Base-by-base conservation (phyloP, 2,329 filamentous ascomycete species). In the Penicillium sp. region DNA sequence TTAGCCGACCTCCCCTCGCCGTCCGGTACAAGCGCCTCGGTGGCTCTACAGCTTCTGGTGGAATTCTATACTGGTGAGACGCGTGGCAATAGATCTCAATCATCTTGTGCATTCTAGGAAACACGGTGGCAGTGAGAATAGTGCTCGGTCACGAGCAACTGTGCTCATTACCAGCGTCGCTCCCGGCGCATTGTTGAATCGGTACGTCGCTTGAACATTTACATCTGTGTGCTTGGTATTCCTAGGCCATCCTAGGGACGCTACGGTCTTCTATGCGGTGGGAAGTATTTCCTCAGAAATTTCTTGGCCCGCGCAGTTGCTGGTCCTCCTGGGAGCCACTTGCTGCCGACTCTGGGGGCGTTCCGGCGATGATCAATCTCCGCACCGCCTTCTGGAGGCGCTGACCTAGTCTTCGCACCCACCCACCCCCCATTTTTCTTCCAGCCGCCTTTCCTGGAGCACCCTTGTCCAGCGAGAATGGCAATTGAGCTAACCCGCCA, bases 371-470 rank as follows among this genome's bases (percentile, higher is more conserved):
- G 59, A 61, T 63, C 61, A 64, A 62, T 64, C 62, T 65, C 62
- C 61, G 62, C 62, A 64, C 62, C 61, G 62, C 61, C 62, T 64
- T 63, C 59, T 53, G 49, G 44, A 48, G 53, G 50, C 53, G 49
- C 40, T 48, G 34, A 46, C 45, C 47, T 46, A 47, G 53, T 48
- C 38, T 44, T 48, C 25, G 40, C 51, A 50, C 51, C 46, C 48
- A 48, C 45, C 42, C 27, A 36, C 43, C n/a, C n/a, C n/a, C 43
- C 41, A 33, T 50, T 39, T 41, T 43, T 40, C 49, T 39, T 47
- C 44, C 41, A 46, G 41, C 41, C 39, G 18, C 39, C 21, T 27
- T 42, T 37, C 32, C 16, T 34, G 18, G 25, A 28, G 16, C 16
- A 16, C 35, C 36, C 43, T 39, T 36, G 34, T 23, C 20, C 27